Base-by-base conservation (phyloP, 2,329 filamentous ascomycete species). In the Penicillium decumbens region DNA sequence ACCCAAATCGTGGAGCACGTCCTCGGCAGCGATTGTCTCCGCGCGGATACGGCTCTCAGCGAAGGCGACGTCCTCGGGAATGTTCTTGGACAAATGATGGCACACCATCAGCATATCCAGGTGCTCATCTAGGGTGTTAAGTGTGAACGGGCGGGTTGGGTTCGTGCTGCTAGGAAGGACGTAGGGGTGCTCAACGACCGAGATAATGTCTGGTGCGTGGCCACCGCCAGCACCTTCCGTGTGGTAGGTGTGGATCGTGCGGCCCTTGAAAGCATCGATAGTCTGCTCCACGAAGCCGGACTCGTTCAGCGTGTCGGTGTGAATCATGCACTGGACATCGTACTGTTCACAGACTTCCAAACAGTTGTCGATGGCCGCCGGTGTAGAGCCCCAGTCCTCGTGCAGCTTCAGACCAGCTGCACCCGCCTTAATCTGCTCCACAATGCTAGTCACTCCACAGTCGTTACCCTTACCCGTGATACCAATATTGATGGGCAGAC, bases 41-140 rank as follows among this genome's bases (percentile, higher is more conserved):
- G 89, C 89, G 50, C 92, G 87, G 71, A 97, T 97, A 33, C 92
- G 88, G 30, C 84, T 89, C 74, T 97, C 92, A 41, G 92, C 92
- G 64, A 97, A 97, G 1, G 91, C 90, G 12, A 97, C 87, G 67
- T 97, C 92, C 73, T 97, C 92, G 50, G 91, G 89, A 51, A 96
- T 96, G 71, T 95, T 85, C 70, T 88, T 89, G 45, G 85, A 90
- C 8, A 97, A 77, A 65, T 97, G 92, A 70, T 97, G 92, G 76
- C 92, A 97, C 32, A 95, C 89, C 92, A 96, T 96, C 41, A 96
- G 76, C 92, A 97, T 97, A 74, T 97, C 92, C 12, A 96, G 81
- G 72, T 97, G 92, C 72, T 97, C 92, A 65, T 96, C 92, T 0
- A 97, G 80, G 0, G 92, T 97, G 75, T 97, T 96, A 57, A 80